Percentiles rank a stretch among this genome's conserved stretches.
Evolutionary conservation across 2,329 filamentous ascomycete species (phyloP).

Genomic region (Cladobotryum protrusum): DNA sequence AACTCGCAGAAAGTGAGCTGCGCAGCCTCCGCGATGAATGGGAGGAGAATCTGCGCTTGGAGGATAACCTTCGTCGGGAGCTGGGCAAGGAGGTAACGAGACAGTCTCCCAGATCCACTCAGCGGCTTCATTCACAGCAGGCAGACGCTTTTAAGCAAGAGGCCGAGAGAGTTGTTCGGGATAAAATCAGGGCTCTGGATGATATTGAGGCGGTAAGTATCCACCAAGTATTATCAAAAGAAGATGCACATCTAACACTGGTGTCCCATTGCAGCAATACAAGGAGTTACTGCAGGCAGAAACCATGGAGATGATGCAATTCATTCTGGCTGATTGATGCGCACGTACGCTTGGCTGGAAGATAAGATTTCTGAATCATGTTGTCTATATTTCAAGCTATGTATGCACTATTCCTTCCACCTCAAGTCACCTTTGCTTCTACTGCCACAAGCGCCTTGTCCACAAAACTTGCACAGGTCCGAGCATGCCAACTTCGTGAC

Average conservation of each 20-base stretch:
- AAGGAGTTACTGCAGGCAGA: slow-evolving; percentile 20
- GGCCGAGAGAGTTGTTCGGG: slow-evolving; percentile 17
- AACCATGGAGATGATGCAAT: slow-evolving; percentile 22
- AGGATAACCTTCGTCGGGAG: background rate
- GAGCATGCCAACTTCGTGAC: background rate
- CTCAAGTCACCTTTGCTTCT: background rate
- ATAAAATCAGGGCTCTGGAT: slow-evolving; percentile 17
- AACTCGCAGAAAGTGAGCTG: slow-evolving; percentile 17
- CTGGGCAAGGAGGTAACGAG: background rate
- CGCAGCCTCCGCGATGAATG: slow-evolving; percentile 17
- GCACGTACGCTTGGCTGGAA: background rate
- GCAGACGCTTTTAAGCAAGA: slow-evolving; percentile 16
- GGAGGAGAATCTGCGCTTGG: slow-evolving; percentile 6
- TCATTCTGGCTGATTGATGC: slow-evolving; percentile 9
- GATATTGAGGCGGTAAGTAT: slow-evolving; percentile 23
- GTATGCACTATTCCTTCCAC: slow-evolving; percentile 1
- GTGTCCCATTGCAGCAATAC: slow-evolving; percentile 21
- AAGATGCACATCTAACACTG: background rate
- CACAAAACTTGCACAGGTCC: background rate
- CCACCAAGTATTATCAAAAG: background rate
- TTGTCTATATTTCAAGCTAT: slow-evolving; percentile 7
- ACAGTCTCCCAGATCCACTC: too few species aligned
- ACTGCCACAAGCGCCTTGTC: background rate
- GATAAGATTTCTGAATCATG: background rate
- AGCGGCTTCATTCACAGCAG: background rate